Evolutionary conservation across 108 stramenopile species (phyloP).

Genomic region (Cyclotella choctawhatcheeana): DNA sequence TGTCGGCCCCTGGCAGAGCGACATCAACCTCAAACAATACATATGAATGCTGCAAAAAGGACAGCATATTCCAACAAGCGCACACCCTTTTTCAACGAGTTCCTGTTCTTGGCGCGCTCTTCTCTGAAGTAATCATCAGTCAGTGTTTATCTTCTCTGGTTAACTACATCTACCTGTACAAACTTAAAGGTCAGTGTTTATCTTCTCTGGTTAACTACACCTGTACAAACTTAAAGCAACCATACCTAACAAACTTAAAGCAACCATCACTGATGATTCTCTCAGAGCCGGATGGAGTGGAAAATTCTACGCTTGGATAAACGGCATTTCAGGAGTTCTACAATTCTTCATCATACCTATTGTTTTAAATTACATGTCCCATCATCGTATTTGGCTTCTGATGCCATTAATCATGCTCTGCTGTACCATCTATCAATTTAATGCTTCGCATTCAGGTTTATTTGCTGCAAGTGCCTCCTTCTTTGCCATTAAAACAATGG

Average conservation of each 20-base stretch:
- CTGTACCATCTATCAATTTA: slow-evolving; percentile 44
- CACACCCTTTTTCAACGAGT: slow-evolving; percentile 53
- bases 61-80: slow-evolving; percentile 45
- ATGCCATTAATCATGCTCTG: slow-evolving; percentile 59
- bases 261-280: slow-evolving; percentile 54
- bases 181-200: too few species aligned
- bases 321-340: slow-evolving; percentile 56
- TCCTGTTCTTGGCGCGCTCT: slow-evolving; percentile 59
- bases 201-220: slow-evolving; percentile 60
- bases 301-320: slow-evolving; percentile 60
- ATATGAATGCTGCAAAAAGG: slow-evolving; percentile 25
- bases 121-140: slow-evolving; percentile 58
- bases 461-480: slow-evolving; percentile 50
- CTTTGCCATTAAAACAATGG: slow-evolving; percentile 61
- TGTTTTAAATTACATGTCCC: slow-evolving; percentile 30
- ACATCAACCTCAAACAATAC: not conserved
- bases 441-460: slow-evolving; percentile 29
- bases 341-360: slow-evolving; percentile 67
- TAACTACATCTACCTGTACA: too few species aligned
- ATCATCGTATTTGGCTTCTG: slow-evolving; percentile 52
- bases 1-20: not conserved
- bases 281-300: slow-evolving; percentile 63
- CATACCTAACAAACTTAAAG: slow-evolving; percentile 59
- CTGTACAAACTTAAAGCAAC: slow-evolving; percentile 55
- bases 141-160: slow-evolving; percentile 60